Evolutionary conservation across 78 protist species (phyloP).

Genomic region (Speleostelium caveatum): DNA sequence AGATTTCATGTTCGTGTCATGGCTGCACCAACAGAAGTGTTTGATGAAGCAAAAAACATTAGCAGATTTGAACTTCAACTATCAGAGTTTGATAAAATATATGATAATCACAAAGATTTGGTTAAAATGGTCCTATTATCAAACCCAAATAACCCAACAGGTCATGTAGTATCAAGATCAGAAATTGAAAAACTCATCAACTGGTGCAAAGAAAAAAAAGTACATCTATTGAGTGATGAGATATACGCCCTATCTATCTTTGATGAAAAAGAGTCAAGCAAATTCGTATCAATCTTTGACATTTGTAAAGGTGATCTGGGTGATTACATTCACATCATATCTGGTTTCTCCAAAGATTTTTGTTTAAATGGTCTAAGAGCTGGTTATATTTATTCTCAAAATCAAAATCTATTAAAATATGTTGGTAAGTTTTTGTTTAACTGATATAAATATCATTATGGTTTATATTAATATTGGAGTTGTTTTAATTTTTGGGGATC

Average conservation of each 20-base stretch:
- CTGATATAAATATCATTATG: too few species aligned
- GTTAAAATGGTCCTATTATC: conserved; percentile 50
- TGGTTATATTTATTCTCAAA: conserved; percentile 72
- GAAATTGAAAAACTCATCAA: not conserved
- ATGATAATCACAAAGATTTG: not conserved
- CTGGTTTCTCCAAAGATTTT: conserved; percentile 80
- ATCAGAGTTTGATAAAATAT: conserved; percentile 8
- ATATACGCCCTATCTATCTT: conserved; percentile 69
- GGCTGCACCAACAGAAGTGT: not conserved
- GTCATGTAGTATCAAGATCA: not conserved
- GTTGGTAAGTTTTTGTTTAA: not conserved
- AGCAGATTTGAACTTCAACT: not conserved
- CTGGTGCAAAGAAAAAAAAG: conserved; percentile 3
- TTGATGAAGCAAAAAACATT: not conserved
- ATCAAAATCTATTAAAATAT: not conserved
- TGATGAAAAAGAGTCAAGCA: not conserved
- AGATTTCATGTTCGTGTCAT: conserved; percentile 21
- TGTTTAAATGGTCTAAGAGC: conserved; percentile 71
- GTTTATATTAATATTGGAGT: too few species aligned
- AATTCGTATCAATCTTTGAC: conserved; percentile 21
- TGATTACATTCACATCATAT: conserved; percentile 47
- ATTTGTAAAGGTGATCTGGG: conserved; percentile 40
- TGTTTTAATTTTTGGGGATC: not conserved
- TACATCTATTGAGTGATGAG: conserved; percentile 72
- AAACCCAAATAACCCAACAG: conserved; percentile 74